A percentile compares a stretch with the other conserved stretches of the same genome.
phyloP scores from a whole-genome alignment of 495 filamentous ascomycete genomes.

The Collariella sp. region DNA sequence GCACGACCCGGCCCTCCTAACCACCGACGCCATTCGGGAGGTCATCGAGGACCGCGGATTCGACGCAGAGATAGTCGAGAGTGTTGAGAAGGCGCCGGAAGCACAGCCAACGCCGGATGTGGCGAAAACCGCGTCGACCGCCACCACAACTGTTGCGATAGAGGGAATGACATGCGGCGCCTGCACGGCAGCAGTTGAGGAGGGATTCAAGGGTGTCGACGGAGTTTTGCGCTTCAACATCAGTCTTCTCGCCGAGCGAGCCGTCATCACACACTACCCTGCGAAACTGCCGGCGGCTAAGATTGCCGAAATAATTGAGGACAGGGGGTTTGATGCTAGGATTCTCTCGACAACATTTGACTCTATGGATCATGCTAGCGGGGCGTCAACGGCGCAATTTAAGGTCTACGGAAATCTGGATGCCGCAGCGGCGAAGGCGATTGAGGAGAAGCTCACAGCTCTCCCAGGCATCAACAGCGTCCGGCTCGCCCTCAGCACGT shows the following conservation, averaged over 20 bases:
- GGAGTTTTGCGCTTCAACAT: conserved; percentile 87
- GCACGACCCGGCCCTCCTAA: conserved; percentile 66
- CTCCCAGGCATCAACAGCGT: conserved; percentile 65
- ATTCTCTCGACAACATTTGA: conserved; percentile 54
- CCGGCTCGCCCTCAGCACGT: conserved; percentile 58
- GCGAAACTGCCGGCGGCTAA: conserved; percentile 57
- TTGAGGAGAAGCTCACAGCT: conserved; percentile 60
- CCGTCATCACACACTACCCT: conserved; percentile 76
- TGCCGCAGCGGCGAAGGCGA: conserved; percentile 54
- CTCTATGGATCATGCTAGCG: conserved; percentile 36
- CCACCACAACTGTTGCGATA: conserved; percentile 77
- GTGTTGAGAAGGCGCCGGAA: conserved; percentile 29
- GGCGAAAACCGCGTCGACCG: conserved; percentile 27
- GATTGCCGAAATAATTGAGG: conserved; percentile 83
- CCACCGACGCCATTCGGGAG: conserved; percentile 57
- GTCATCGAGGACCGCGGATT: conserved; percentile 92
- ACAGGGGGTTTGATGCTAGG: conserved; percentile 84
- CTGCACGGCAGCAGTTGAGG: conserved; percentile 84
- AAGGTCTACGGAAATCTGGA: conserved; percentile 77
- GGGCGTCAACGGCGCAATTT: conserved; percentile 54
- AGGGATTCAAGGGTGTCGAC: conserved; percentile 61
- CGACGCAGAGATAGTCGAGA: conserved; percentile 67
- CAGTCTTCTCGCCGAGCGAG: conserved; percentile 85
- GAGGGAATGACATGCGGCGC: conserved; percentile 97
- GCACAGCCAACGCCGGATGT: conserved; percentile 26